Evolutionary conservation across 257 asterid species (phyloP).

Genomic region (Forsythia viridissima): DNA sequence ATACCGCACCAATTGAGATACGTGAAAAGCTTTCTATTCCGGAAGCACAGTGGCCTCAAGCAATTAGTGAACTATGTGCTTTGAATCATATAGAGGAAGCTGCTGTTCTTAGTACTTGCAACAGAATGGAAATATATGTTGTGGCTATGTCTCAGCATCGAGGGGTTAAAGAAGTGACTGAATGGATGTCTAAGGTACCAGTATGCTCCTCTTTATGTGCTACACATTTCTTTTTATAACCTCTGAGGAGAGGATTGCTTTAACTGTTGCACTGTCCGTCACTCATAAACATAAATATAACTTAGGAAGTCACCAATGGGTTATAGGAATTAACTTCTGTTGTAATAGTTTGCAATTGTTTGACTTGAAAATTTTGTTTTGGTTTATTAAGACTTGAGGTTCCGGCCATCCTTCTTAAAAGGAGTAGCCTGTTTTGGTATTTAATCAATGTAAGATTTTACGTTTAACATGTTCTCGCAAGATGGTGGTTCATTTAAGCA

Average conservation of each 20-base stretch:
- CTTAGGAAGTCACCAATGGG: background rate
- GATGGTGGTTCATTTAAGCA: too few species aligned
- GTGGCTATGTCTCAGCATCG: slow-evolving; percentile 51
- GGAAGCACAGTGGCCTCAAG: slow-evolving; percentile 59
- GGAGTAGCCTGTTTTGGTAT: too few species aligned
- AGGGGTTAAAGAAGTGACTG: slow-evolving; percentile 56
- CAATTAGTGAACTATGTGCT: slow-evolving; percentile 43
- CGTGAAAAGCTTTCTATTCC: slow-evolving; percentile 57
- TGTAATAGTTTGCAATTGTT: background rate
- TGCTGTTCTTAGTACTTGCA: slow-evolving; percentile 55
- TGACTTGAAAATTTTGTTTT: background rate
- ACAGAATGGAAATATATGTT: slow-evolving; percentile 51
- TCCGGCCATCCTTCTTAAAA: too few species aligned
- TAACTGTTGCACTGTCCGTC: background rate
- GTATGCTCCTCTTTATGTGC: background rate
- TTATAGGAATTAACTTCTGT: background rate
- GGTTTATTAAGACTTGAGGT: background rate
- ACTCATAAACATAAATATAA: background rate
- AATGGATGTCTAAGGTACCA: slow-evolving; percentile 59
- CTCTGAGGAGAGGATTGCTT: background rate
- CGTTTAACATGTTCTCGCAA: too few species aligned
- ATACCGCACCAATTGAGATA: slow-evolving; percentile 45
- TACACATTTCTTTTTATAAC: background rate
- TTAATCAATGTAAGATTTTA: too few species aligned
- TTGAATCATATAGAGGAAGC: slow-evolving; percentile 57